Evolutionary conservation across 2,329 filamentous ascomycete genomes (phyloP), one percentile per base, ranked within the genome.

Genomic region (Penicillium sp.): DNA sequence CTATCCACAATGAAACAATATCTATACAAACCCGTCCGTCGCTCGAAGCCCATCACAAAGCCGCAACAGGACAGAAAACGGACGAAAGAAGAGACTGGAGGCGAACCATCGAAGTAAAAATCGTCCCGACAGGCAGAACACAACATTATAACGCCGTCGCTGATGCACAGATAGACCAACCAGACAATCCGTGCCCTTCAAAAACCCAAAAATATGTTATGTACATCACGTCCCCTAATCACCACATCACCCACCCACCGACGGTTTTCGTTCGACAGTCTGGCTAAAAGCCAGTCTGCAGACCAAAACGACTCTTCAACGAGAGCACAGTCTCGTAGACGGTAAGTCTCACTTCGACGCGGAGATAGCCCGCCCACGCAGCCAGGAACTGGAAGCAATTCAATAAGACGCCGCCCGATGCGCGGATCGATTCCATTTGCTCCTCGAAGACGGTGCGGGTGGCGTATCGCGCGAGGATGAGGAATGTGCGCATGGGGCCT

Each of bases 381-480:
- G 70, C 60, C 8, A 87, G 60, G 62, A 84, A 83, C 4, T 69
- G 73, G 63, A 82, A 67, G 42, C 86, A 70, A 62, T 86, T 88
- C 8, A 68, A 81, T 7, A 86, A 66, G 0, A 85, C 58, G 57
- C 82, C 83, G 3, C 83, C 82, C 1, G 69, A 70, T 42, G 84
- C 75, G 3, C 73, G 68, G 53, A 83, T 77, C 15, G 63, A 59
- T 57, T 88, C 85, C 60, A 86, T 73, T 60, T 84, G 78, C 69
- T 88, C 86, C 60, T 87, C 81, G 68, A 85, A 88, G 14, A 89
- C 85, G 8, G 83, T 84, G 45, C 84, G 79, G 15, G 84, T 85
- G 17, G 86, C 86, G 69, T 88, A 88, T 38, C 82, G 81, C 5
- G 86, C 86, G 28, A 89, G 82, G 59, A 89, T 88, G 63, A 89